phyloP scores from a whole-genome alignment of 768 basidiomycete genomes.

The Tricholoma flavovirens region DNA sequence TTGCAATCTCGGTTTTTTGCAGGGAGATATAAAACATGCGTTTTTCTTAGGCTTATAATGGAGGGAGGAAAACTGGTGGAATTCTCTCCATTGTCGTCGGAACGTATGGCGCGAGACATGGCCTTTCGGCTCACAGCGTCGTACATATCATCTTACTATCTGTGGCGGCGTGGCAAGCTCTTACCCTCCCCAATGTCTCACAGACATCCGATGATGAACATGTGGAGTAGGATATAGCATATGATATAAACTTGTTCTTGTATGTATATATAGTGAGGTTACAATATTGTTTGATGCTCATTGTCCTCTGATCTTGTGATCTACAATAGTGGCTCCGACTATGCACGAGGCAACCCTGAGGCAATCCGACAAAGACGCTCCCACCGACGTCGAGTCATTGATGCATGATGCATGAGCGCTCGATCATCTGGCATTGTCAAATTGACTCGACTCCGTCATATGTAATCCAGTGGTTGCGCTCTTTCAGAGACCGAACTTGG shows the following conservation, averaged over 20 bases:
- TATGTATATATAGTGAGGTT: not conserved
- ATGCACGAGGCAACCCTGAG: too few relatives aligned
- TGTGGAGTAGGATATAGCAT: not conserved
- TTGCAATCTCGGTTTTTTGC: slow-evolving; percentile 17
- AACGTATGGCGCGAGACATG: slow-evolving; percentile 4
- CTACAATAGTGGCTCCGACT: too few relatives aligned
- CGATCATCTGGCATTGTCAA: too few relatives aligned
- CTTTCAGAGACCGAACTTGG: not conserved
- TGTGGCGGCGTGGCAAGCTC: slow-evolving; percentile 6
- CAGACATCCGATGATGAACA: not conserved
- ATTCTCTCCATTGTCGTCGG: slow-evolving; percentile 9
- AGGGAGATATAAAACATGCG: slow-evolving; percentile 15
- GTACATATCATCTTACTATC: not conserved
- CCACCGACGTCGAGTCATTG: too few relatives aligned
- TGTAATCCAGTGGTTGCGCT: not conserved
- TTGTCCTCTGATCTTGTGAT: too few relatives aligned
- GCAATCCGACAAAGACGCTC: too few relatives aligned
- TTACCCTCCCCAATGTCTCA: slow-evolving; percentile 1
- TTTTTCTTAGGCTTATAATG: not conserved
- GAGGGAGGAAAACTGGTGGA: not conserved
- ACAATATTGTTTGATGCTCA: too few relatives aligned
- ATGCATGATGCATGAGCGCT: too few relatives aligned
- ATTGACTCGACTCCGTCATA: not conserved
- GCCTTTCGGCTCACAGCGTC: slow-evolving; percentile 5
- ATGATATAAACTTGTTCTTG: not conserved